Percentiles rank a stretch among this genome's conserved stretches.
These are phyloP conservation scores for Trapa incisa DNA, from an alignment of 345 rosid species.

Conservation along the genomic window DNA sequence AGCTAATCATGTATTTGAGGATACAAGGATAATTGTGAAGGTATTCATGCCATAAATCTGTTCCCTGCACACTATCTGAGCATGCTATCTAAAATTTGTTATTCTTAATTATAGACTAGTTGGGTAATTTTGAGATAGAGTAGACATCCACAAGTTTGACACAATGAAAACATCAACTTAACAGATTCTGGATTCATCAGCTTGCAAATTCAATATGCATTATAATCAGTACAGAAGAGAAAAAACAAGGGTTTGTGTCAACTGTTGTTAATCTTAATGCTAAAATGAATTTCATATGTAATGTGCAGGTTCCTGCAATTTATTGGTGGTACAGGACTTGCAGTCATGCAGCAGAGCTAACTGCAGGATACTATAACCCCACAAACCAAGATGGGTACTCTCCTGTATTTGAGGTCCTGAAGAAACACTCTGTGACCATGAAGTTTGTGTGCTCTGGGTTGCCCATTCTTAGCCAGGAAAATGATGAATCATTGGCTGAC, in stretches of 20 bases:
- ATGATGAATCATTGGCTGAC: constrained; percentile 58
- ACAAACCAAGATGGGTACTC: constrained; percentile 82
- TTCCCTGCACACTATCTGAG: neutral
- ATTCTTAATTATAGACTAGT: neutral
- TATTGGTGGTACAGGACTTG: constrained; percentile 87
- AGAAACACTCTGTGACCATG: constrained; percentile 49
- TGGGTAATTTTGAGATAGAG: neutral
- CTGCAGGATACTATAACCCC: constrained; percentile 88
- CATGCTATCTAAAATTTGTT: neutral
- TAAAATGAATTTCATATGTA: constrained; percentile 1
- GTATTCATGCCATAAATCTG: constrained; percentile 17
- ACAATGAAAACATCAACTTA: neutral
- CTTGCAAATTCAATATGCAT: neutral
- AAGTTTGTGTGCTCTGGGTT: constrained; percentile 63
- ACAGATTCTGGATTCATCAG: neutral
- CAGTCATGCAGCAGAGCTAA: constrained; percentile 87
- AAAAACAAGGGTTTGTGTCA: neutral
- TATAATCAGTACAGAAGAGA: neutral
- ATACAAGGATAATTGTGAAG: constrained; percentile 59
- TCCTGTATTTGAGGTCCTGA: constrained; percentile 56
- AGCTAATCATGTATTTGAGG: constrained; percentile 75
- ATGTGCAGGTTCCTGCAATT: constrained; percentile 70
- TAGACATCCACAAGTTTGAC: neutral
- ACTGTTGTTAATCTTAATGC: constrained; percentile 1
- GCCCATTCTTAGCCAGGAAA: constrained; percentile 35